Base-by-base conservation (phyloP, 2,329 filamentous ascomycete species). In the Sarocladium kiliense region DNA sequence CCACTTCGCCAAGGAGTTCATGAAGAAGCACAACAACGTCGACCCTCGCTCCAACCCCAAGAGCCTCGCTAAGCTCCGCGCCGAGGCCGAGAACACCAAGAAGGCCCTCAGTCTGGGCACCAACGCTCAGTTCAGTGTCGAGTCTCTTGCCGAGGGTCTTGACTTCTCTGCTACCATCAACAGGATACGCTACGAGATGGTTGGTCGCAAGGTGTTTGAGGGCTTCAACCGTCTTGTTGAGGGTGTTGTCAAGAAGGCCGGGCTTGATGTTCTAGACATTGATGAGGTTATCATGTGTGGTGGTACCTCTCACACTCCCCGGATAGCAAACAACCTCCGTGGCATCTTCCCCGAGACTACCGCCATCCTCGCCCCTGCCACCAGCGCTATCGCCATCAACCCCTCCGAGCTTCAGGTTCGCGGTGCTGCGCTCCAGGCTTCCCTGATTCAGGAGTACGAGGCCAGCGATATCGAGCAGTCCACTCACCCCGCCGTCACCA, bases 1-100 rank as follows among this genome's bases (percentile, higher is more conserved):
- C 70, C 87, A 97, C 79, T 97, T 97, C 64, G 89, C 93, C 64
- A 99, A 99, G 81, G 94, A 99, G 74, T 99, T 99, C 76, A 82
- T 94, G 68, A 97, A 99, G 84, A 96, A 96, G 81, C 84, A 97
- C 82, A 39, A 27, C 50, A 87, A 86, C 76, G 84, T 84, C 56
- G 94, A 97, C 72, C 94, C 94, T 21, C 84, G 92, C 63, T 81
- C 86, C 67, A 90, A 94, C 69, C 79, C 86, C 55, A 86, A 86
- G 65, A 88, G 88, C 65, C 76, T 97, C 64, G 92, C 94, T 58
- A 99, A 97, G 81, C 79, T 99, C 62, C 93, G 91, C 74, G 80
- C 91, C 49, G 94, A 97, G 77, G 83, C 91, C 61, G 94, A 99
- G 76, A 82, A 86, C 50, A 87, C 92, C 64, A 97, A 96, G 82